Evolutionary conservation across 306 rosid species (phyloP), one percentile per base, ranked within the genome.

Genomic region (Chamaecrista fasciculata): DNA sequence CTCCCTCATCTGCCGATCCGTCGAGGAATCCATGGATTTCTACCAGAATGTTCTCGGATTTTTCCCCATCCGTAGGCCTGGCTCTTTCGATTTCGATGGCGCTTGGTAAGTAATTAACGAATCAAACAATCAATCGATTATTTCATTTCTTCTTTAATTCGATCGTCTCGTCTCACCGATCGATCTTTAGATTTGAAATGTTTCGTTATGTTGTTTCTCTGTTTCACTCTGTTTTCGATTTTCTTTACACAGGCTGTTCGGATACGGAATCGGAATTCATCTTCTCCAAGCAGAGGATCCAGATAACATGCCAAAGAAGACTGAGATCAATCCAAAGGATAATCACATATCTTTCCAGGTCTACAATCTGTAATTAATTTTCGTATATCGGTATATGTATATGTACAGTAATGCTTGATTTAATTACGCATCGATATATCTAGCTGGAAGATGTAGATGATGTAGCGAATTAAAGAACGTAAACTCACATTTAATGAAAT

Each of bases 271-370:
- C 66, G 98, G 98, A 78, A 80, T 94, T 14, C 98, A 94, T 81
- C 74, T 94, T 62, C 70, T 94, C 67, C 96, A 81, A 63, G 84
- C 92, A 3, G 92, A 86, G 76, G 56, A 79, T 1, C 91, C 85
- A 0, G 81, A 82, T 9, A 85, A 44, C 1, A 52, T 84, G 70
- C 78, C 87, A 1, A 88, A 59, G 80, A 94, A 90, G 79, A 68
- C 71, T 0, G 80, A 79, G 64, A 94, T 94, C 31, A 94, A 94
- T 80, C 98, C 98, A 8, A 94, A 94, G 77, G 98, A 94, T 60
- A 94, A 81, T 81, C 98, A 94, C 15, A 82, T 94, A 25, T 94
- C 98, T 18, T 94, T 94, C 28, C 97, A 93, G 98, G 97, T n/a
- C n/a, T n/a, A n/a, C n/a, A n/a, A n/a, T n/a, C n/a, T n/a, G n/a